Percentiles rank a stretch among this genome's conserved stretches.
Conservation (phyloP, 2,329 filamentous ascomycete genomes). For the Beauveria bassiana region DNA sequence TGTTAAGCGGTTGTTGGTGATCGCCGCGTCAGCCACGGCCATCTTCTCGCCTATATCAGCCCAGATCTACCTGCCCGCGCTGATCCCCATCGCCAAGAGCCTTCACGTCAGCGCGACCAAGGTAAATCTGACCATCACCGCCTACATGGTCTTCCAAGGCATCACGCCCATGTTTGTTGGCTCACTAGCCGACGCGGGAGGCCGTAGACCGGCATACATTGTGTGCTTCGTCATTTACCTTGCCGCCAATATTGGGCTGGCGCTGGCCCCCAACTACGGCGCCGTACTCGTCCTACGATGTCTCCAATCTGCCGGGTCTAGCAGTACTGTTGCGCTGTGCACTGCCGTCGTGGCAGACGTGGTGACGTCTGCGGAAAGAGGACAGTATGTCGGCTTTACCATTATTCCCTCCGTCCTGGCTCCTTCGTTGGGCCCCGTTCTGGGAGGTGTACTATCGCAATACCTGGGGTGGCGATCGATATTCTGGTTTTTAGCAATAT, state of each 20-base stretch:
- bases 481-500: slow-evolving; percentile 55
- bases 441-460: slow-evolving; percentile 50
- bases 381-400: slow-evolving; percentile 49
- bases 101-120: slow-evolving; percentile 33
- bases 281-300: slow-evolving; percentile 46
- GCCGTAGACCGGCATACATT: slow-evolving; percentile 47
- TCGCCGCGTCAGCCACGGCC: slow-evolving; percentile 29
- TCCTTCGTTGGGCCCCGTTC: slow-evolving; percentile 44
- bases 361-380: slow-evolving; percentile 53
- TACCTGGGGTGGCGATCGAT: slow-evolving; percentile 52
- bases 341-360: slow-evolving; percentile 56
- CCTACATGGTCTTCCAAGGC: slow-evolving; percentile 54
- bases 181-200: slow-evolving; percentile 45
- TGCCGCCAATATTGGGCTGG: slow-evolving; percentile 45
- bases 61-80: slow-evolving; percentile 48
- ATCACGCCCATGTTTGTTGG: slow-evolving; percentile 50
- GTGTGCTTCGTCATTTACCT: slow-evolving; percentile 46
- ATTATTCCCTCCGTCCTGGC: slow-evolving; percentile 40
- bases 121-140: slow-evolving; percentile 46
- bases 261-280: slow-evolving; percentile 39
- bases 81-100: slow-evolving; percentile 40
- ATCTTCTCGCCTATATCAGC: slow-evolving; percentile 40
- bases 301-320: slow-evolving; percentile 51
- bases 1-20: slow-evolving; percentile 34
- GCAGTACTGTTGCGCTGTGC: slow-evolving; percentile 50